Evolutionary conservation across 2,329 filamentous ascomycete genomes (phyloP).

Genomic region (Penicillium digitatum): DNA sequence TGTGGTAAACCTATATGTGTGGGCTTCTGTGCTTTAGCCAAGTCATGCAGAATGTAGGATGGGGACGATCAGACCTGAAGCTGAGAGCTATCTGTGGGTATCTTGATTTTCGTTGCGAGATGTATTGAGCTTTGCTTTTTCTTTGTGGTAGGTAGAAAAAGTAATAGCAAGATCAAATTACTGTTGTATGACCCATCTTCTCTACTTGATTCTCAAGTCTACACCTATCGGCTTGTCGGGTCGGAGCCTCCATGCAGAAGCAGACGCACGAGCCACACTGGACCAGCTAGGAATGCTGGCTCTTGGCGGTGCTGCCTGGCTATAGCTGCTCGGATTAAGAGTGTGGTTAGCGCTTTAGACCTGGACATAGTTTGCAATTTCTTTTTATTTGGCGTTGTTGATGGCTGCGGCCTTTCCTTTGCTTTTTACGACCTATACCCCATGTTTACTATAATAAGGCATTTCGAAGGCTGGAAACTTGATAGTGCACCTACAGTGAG

Average conservation of each 20-base stretch:
- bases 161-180: neutral
- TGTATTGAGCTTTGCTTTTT: neutral
- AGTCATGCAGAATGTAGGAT: constrained; percentile 9
- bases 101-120: neutral
- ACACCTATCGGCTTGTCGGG: neutral
- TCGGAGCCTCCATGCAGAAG: neutral
- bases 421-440: neutral
- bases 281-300: neutral
- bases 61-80: constrained; percentile 6
- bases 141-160: neutral
- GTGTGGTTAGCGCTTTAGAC: neutral
- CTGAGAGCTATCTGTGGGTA: neutral
- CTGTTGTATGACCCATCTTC: neutral
- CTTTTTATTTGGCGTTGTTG: neutral
- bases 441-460: neutral
- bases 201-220: neutral
- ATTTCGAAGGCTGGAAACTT: neutral
- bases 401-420: neutral
- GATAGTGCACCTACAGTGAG: neutral
- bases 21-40: constrained; percentile 5
- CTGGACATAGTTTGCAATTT: neutral
- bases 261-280: constrained; percentile 4
- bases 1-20: constrained; percentile 4
- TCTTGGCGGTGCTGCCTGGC: constrained; percentile 3
- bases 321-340: neutral